These are phyloP conservation scores for Phylloboletellus chloephorus DNA, from an alignment of 1,284 basidiomycete genomes.

Conservation along the genomic window DNA sequence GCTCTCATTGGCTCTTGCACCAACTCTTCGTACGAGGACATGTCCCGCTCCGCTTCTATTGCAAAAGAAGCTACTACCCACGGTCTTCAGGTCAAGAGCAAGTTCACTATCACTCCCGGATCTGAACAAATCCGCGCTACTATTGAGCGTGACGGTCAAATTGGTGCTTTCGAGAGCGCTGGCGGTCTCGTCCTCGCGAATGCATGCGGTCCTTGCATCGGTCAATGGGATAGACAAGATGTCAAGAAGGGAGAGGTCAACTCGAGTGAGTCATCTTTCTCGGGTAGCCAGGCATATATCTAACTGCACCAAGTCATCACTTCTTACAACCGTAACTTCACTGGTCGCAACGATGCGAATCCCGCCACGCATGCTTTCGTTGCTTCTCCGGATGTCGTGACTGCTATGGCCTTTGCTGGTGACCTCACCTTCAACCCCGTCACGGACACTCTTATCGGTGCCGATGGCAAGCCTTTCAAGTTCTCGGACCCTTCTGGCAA, in stretches of 20 bases:
- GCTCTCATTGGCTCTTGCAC: slow-evolving; percentile 99
- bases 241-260: slow-evolving; percentile 96
- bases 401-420: slow-evolving; percentile 95
- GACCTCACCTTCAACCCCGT: slow-evolving; percentile 95
- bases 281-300: slow-evolving; percentile 1
- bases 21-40: slow-evolving; percentile 99
- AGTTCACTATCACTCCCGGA: slow-evolving; percentile 97
- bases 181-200: slow-evolving; percentile 96
- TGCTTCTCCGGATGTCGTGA: slow-evolving; percentile 96
- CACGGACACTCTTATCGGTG: slow-evolving; percentile 82
- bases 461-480: slow-evolving; percentile 97
- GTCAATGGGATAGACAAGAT: slow-evolving; percentile 97
- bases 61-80: slow-evolving; percentile 84
- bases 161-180: slow-evolving; percentile 79
- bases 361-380: slow-evolving; percentile 99
- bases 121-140: slow-evolving; percentile 98
- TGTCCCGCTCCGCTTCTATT: slow-evolving; percentile 95
- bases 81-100: slow-evolving; percentile 86
- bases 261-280: slow-evolving; percentile 61
- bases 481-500: slow-evolving; percentile 87
- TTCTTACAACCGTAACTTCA: slow-evolving; percentile 99
- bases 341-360: slow-evolving; percentile 99
- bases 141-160: slow-evolving; percentile 94
- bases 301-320: slow-evolving; percentile 71
- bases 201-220: slow-evolving; percentile 98